Conservation (phyloP, 306 rosid species). For the Cucurbita argyrosperma region DNA sequence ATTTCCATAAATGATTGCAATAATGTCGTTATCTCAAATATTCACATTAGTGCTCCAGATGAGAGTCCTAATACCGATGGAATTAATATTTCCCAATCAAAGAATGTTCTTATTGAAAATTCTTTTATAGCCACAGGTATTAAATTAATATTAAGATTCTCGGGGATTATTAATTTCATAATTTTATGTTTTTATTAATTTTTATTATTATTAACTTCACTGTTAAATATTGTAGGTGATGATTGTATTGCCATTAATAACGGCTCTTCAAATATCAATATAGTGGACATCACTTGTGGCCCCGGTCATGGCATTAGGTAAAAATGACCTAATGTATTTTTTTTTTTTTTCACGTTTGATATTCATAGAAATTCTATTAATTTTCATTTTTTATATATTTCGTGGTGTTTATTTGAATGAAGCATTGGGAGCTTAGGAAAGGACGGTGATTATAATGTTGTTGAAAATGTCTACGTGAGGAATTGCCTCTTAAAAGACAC, state of each 20-base stretch:
- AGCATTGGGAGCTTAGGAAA: conserved; percentile 59
- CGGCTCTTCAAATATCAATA: not conserved
- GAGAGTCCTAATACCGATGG: conserved; percentile 23
- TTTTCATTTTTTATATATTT: too few species aligned
- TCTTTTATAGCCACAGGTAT: conserved; percentile 15
- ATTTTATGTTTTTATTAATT: not conserved
- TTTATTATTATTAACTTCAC: not conserved
- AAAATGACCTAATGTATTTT: not conserved
- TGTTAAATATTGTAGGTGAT: conserved; percentile 17
- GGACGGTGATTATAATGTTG: conserved; percentile 24
- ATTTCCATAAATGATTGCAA: not conserved
- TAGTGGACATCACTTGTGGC: not conserved
- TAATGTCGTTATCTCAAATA: not conserved
- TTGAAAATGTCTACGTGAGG: conserved; percentile 33
- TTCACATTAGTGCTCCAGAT: conserved; percentile 7
- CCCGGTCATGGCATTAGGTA: conserved; percentile 5
- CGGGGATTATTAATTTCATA: not conserved
- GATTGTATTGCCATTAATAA: conserved; percentile 35
- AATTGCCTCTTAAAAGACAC: conserved; percentile 35
- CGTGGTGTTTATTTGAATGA: not conserved
- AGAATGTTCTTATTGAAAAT: not conserved
- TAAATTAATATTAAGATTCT: not conserved
- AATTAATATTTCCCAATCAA: conserved; percentile 4
- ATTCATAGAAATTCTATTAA: not conserved
- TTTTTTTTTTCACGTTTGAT: not conserved